Percentiles rank a stretch among this genome's conserved stretches.
These are phyloP conservation scores for Fraxinus pennsylvanica DNA, from an alignment of 257 asterid species.

Conservation along the genomic window DNA sequence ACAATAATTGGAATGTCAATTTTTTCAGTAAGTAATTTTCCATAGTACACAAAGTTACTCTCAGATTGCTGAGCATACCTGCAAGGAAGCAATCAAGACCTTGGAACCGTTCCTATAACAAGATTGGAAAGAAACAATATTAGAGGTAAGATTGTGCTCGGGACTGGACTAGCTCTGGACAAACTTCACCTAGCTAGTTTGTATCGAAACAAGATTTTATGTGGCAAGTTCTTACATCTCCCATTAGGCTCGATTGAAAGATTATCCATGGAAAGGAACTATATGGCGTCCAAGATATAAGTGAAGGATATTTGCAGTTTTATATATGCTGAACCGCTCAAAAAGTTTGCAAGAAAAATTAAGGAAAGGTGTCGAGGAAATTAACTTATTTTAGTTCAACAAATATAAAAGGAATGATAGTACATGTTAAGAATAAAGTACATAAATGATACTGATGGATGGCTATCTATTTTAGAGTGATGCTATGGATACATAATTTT, in stretches of 20 bases:
- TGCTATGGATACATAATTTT: too few relatives aligned
- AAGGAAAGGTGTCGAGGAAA: background rate
- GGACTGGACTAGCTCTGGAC: background rate
- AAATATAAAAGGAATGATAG: background rate
- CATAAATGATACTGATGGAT: background rate
- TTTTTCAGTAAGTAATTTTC: too few relatives aligned
- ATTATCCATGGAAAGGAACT: background rate
- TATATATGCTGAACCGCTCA: background rate
- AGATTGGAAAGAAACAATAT: constrained; percentile 10
- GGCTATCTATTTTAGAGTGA: background rate
- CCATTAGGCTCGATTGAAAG: background rate
- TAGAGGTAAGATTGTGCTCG: background rate
- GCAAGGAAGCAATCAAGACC: constrained; percentile 98
- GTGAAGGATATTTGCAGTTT: background rate
- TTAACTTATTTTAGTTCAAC: background rate
- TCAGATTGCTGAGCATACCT: constrained; percentile 45
- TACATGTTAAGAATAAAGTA: background rate
- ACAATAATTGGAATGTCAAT: background rate
- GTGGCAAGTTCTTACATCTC: background rate
- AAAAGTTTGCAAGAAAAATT: background rate
- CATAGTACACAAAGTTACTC: background rate
- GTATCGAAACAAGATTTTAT: background rate
- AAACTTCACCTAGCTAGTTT: background rate
- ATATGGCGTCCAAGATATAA: background rate
- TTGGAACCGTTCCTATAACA: constrained; percentile 79